These are phyloP conservation scores for Straminergon stramineum DNA, from an alignment of 225 moss, liverwort and hornwort genomes.

Conservation along the genomic window DNA sequence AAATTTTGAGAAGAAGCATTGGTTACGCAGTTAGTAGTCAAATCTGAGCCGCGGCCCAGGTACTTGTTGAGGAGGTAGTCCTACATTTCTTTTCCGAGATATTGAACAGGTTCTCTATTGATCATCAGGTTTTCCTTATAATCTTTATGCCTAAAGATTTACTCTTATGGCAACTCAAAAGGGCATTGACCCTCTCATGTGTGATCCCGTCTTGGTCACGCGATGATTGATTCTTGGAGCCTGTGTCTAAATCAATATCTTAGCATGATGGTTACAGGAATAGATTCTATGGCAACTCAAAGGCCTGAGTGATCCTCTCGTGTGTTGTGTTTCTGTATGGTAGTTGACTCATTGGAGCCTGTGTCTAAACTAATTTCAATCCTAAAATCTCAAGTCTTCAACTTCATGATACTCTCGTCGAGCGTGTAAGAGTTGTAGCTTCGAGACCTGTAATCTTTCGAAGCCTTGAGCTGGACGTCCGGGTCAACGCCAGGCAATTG, in stretches of 20 bases:
- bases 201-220: neutral
- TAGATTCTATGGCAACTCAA: neutral
- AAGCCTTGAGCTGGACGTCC: neutral
- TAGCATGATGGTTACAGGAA: neutral
- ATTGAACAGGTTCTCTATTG: neutral
- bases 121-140: neutral
- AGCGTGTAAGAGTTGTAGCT: conserved; percentile 12
- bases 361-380: neutral
- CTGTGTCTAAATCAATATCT: neutral
- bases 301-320: neutral
- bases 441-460: conserved; percentile 10
- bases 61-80: neutral
- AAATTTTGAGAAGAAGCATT: neutral
- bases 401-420: neutral
- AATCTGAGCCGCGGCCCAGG: neutral
- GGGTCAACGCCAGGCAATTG: neutral
- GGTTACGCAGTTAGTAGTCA: neutral
- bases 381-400: neutral
- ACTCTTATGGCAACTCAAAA: neutral
- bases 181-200: neutral
- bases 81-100: neutral
- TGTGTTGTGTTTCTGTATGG: neutral
- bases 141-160: neutral
- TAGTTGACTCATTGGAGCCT: neutral
- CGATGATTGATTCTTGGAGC: neutral